These are phyloP conservation scores for Biscogniauxia marginata DNA, from an alignment of 2,329 filamentous ascomycete species.

Conservation along the genomic window DNA sequence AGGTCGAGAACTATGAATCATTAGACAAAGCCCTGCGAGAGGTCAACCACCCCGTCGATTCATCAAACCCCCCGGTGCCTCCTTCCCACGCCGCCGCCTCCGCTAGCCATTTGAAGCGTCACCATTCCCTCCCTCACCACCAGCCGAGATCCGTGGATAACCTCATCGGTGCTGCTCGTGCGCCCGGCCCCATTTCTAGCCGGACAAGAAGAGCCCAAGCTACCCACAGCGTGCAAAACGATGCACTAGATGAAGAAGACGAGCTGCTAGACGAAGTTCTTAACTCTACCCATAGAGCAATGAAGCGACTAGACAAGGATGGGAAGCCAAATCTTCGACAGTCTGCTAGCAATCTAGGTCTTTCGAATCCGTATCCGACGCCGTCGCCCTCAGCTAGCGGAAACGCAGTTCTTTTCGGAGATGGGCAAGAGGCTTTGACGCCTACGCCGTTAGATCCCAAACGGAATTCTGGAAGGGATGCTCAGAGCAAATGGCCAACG, in stretches of 20 bases:
- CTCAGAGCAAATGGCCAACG: slow-evolving; percentile 80
- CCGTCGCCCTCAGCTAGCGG: slow-evolving; percentile 79
- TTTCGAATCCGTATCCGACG: slow-evolving; percentile 63
- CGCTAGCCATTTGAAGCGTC: slow-evolving; percentile 58
- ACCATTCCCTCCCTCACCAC: slow-evolving; percentile 63
- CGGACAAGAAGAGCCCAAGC: slow-evolving; percentile 78
- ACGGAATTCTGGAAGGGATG: slow-evolving; percentile 47
- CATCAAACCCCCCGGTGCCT: slow-evolving; percentile 47
- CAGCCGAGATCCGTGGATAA: slow-evolving; percentile 65
- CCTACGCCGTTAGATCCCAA: slow-evolving; percentile 71
- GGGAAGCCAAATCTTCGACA: slow-evolving; percentile 55
- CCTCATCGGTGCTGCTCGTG: slow-evolving; percentile 54
- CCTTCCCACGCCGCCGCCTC: slow-evolving; percentile 51
- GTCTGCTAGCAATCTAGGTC: slow-evolving; percentile 61
- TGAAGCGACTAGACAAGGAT: slow-evolving; percentile 65
- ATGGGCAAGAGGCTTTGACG: slow-evolving; percentile 58
- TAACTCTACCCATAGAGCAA: slow-evolving; percentile 71
- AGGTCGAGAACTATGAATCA: slow-evolving; percentile 58
- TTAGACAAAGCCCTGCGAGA: slow-evolving; percentile 58
- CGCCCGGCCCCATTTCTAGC: slow-evolving; percentile 66
- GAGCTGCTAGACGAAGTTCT: slow-evolving; percentile 90
- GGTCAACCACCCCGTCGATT: slow-evolving; percentile 49
- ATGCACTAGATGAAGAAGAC: slow-evolving; percentile 94
- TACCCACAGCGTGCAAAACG: slow-evolving; percentile 76
- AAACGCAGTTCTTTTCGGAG: slow-evolving; percentile 72